These are phyloP conservation scores for Penicillium sp. DNA, from an alignment of 2,329 filamentous ascomycete species.

Conservation along the genomic window DNA sequence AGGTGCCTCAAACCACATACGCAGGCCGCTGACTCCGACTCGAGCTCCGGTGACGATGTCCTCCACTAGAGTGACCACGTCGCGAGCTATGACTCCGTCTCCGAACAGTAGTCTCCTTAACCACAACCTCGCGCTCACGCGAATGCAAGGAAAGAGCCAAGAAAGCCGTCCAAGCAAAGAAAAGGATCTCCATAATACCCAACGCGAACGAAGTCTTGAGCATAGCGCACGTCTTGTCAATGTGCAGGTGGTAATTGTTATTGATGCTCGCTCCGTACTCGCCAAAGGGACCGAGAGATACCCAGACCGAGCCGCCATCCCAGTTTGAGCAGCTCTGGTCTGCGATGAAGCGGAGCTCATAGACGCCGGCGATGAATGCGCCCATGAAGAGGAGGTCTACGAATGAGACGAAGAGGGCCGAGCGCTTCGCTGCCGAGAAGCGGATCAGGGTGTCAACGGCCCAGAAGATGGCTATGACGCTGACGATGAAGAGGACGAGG, in stretches of 20 bases:
- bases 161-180: constrained; percentile 75
- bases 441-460: constrained; percentile 60
- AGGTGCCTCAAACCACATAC: constrained; percentile 29
- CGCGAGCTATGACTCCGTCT: constrained; percentile 38
- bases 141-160: constrained; percentile 57
- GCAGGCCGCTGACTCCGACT: constrained; percentile 21
- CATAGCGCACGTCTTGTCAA: constrained; percentile 83
- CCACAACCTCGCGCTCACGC: constrained; percentile 29
- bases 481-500: constrained; percentile 65
- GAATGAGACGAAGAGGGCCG: constrained; percentile 59
- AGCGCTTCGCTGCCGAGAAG: constrained; percentile 59
- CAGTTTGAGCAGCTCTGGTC: constrained; percentile 68
- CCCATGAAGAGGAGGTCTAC: constrained; percentile 63
- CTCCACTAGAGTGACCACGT: constrained; percentile 29
- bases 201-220: constrained; percentile 88
- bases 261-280: constrained; percentile 50
- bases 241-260: constrained; percentile 51
- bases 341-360: constrained; percentile 57
- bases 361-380: constrained; percentile 62
- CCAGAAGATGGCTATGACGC: constrained; percentile 62
- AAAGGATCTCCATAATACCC: constrained; percentile 80
- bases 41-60: constrained; percentile 31
- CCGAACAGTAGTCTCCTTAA: constrained; percentile 41
- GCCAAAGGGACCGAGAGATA: constrained; percentile 63
- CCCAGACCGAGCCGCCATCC: constrained; percentile 52